Evolutionary conservation across 805 yeast species (phyloP), one percentile per base, ranked within the genome.

Genomic region (Teunomyces panamensis): DNA sequence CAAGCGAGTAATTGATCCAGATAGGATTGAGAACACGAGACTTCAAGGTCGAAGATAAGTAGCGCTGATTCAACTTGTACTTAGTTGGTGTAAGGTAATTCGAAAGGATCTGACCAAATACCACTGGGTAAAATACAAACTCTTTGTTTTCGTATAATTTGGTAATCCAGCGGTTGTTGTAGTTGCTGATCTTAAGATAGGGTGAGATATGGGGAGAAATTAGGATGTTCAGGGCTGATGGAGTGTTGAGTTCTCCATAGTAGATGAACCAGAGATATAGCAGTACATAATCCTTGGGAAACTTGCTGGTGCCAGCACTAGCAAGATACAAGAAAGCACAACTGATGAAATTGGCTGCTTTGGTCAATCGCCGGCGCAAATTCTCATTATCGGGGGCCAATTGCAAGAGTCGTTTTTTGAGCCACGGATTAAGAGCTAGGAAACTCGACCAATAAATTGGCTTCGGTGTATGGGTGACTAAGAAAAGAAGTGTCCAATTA

Each of bases 1-100:
- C 69, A 44, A 69, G 53, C 27, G 64, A 54, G 49, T 60, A 71
- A 49, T 70, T 68, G 45, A 60, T 63, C 77, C 77, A 73, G 43
- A 73, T 68, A 1, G 77, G 76, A 46, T 69, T 67, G 48, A 71
- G 57, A 4, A 69, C 55, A 28, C 59, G 49, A 5, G 55, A 44
- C 48, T 67, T 71, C 42, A 72, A 62, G 33, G 57, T 57, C 11
- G 61, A 46, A 3, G 73, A 63, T 17, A 71, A 54, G 57, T 70
- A 70, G 26, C 62, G 54, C 49, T 68, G 73, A 53, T 69, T 70
- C 51, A 64, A 57, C 52, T 59, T 62, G 56, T 53, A 64, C 34
- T 49, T 57, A 1, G 76, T 67, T 2, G 76, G 76, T 0, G 77
- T 68, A 48, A 73, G 54, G 54, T 69, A 71, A 51, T 69, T 68